These are phyloP conservation scores for Rosa chinensis DNA, from an alignment of 306 rosid species.

Conservation along the genomic window DNA sequence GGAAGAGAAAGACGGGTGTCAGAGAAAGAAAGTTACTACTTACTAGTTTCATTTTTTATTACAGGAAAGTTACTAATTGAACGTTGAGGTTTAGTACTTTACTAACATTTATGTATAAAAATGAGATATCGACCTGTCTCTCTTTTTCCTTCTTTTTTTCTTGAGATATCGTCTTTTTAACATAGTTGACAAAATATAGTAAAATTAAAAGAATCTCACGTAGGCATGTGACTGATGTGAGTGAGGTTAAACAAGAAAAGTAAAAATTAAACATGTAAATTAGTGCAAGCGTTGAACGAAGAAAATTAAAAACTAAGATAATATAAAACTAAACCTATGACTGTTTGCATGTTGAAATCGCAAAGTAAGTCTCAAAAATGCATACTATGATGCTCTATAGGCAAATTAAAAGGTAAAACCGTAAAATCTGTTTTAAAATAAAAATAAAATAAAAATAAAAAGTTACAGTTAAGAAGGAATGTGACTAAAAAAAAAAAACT, in stretches of 20 bases:
- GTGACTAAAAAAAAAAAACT: background rate
- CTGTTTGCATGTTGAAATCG: background rate
- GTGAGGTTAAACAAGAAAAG: background rate
- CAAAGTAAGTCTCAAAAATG: background rate
- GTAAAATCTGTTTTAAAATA: background rate
- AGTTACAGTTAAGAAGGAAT: background rate
- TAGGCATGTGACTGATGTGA: background rate
- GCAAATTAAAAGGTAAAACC: background rate
- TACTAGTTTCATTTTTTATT: background rate
- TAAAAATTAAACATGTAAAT: background rate
- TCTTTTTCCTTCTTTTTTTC: too few species aligned
- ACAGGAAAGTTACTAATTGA: background rate
- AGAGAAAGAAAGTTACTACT: background rate
- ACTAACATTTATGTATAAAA: background rate
- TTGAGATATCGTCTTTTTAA: background rate
- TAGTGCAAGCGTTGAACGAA: background rate
- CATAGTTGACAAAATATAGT: background rate
- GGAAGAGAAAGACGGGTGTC: background rate
- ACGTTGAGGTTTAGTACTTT: background rate
- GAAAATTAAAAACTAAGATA: background rate
- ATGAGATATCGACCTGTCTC: background rate
- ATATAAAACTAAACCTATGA: background rate
- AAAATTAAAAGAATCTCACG: background rate
- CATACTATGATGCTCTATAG: background rate
- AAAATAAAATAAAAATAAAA: background rate